Base-by-base conservation (phyloP, 805 yeast genomes). In the Wickerhamiella australiensis region DNA sequence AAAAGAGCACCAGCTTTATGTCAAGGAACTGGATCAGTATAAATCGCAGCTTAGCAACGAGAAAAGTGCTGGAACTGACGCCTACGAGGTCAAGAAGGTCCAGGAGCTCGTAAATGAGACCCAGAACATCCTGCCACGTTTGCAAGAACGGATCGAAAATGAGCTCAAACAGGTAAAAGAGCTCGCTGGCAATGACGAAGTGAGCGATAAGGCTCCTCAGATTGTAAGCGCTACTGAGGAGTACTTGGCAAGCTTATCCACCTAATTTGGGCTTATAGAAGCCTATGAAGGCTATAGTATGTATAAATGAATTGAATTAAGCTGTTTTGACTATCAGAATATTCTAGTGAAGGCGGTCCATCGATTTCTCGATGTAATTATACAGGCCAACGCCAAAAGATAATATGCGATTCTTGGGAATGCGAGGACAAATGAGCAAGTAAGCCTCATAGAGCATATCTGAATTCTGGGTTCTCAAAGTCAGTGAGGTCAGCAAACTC, bases 1-100 rank as follows among this genome's bases (percentile, higher is more conserved):
- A 36, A 82, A 82, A 56, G 95, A 86, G 61, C 79, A 79, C 53
- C 59, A 59, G 11, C 68, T 76, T 29, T 85, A 85, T 61, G 67
- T 71, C 22, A 68, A 72, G 50, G 94, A 85, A 57, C 68, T 75
- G 33, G 62, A 61, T 13, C 80, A 78, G 43, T 82, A 80, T 53
- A 66, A 71, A 41, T 62, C 62, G 7, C 66, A 65, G 50, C 72
- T 82, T n/a, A 71, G 67, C 17, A 61, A 64, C 42, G 65, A 80
- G 68, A 72, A 70, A 56, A 21, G 21, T 22, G 57, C 65, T 6
- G 65, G 65, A 18, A 75, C 72, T 3, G 87, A 81, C 57, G 77
- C 75, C 50, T 82, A 81, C 59, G 87, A 81, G 50, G 62, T 82
- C 56, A 81, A 79, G 64, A 52, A 52, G n/a, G 35, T 61, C 57